Evolutionary conservation across 1,284 basidiomycete species (phyloP), one percentile per base, ranked within the genome.

Genomic region (Trichosporon faecale): DNA sequence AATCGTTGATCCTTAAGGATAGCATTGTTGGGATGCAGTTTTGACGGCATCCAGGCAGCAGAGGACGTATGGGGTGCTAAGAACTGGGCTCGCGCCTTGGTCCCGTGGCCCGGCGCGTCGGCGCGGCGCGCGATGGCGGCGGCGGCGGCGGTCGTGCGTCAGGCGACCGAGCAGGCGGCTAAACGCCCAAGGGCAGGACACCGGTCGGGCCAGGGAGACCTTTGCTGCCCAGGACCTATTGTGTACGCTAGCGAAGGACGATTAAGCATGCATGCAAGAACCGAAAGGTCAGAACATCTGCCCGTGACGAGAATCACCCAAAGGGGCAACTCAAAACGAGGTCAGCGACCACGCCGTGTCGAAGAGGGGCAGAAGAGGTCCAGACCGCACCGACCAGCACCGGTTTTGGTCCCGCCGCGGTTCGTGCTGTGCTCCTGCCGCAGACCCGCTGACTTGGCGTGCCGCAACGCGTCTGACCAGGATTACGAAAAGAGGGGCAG

Each of bases 401-500:
- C 23, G 49, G 49, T 23, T 52, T 52, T 52, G 49, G 11, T 52
- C 49, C 49, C 49, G 49, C 49, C 18, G 21, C 49, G 49, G 49
- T 52, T 11, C 18, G 49, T 52, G 49, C 49, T 52, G 49, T 52
- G 49, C 49, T 52, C 21, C 11, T 25, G 44, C 44, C 44, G 44
- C 44, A n/a, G 44, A 9, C 44, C 44, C n/a, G 44, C 21, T 16
- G 5, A 5, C 44, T 9, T 11, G 9, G 16, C 49, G 49, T 52
- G 49, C 25, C 49, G 49, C 49, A 21, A 21, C 49, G 49, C 49
- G 49, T 52, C 49, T 52, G 49, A 12, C 49, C 49, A 52, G 49
- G 23, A 52, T 52, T 52, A 52, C 49, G 49, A 52, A 52, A 52
- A 52, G 49, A 52, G 49, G 49, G 49, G 49, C 49, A 52, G 49